These are phyloP conservation scores for Ramularia collo-cygni DNA, from an alignment of 2,329 filamentous ascomycete genomes.

Conservation along the genomic window DNA sequence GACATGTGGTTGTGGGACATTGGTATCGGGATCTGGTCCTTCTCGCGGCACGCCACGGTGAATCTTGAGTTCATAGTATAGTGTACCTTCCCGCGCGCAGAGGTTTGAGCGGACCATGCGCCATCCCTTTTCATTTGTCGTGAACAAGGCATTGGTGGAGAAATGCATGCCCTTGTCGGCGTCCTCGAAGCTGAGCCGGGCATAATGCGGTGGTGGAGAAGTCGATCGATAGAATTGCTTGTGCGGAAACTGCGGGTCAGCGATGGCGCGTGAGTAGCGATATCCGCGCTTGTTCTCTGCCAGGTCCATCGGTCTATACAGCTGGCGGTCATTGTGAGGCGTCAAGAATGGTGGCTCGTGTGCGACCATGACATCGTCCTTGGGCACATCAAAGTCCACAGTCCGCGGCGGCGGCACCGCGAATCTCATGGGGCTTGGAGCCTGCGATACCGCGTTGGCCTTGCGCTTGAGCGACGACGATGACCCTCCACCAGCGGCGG, in stretches of 20 bases:
- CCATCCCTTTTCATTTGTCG: slow-evolving; percentile 90
- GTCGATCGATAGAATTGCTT: slow-evolving; percentile 85
- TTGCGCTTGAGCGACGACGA: slow-evolving; percentile 34
- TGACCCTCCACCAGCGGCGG: slow-evolving; percentile 28
- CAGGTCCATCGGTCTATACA: slow-evolving; percentile 45
- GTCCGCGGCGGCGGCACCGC: slow-evolving; percentile 42
- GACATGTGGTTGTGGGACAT: slow-evolving; percentile 52
- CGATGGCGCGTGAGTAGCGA: slow-evolving; percentile 84
- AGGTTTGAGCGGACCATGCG: slow-evolving; percentile 87
- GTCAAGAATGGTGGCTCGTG: slow-evolving; percentile 42
- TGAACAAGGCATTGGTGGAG: slow-evolving; percentile 59
- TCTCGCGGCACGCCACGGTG: slow-evolving; percentile 61
- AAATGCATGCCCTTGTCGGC: slow-evolving; percentile 79
- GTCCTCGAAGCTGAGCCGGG: slow-evolving; percentile 89
- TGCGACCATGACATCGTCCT: slow-evolving; percentile 40
- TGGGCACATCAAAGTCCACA: slow-evolving; percentile 44
- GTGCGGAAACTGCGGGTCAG: slow-evolving; percentile 78
- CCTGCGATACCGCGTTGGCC: slow-evolving; percentile 29
- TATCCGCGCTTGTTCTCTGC: slow-evolving; percentile 66
- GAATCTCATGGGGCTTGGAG: slow-evolving; percentile 45
- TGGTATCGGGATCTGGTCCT: slow-evolving; percentile 31
- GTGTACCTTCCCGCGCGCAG: slow-evolving; percentile 77
- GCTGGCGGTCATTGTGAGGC: slow-evolving; percentile 36
- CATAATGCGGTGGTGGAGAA: slow-evolving; percentile 73
- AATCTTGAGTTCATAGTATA: slow-evolving; percentile 92